Evolutionary conservation across 352 stramenopile species (phyloP), one percentile per base, ranked within the genome.

Genomic region (Phytophthora litchii): DNA sequence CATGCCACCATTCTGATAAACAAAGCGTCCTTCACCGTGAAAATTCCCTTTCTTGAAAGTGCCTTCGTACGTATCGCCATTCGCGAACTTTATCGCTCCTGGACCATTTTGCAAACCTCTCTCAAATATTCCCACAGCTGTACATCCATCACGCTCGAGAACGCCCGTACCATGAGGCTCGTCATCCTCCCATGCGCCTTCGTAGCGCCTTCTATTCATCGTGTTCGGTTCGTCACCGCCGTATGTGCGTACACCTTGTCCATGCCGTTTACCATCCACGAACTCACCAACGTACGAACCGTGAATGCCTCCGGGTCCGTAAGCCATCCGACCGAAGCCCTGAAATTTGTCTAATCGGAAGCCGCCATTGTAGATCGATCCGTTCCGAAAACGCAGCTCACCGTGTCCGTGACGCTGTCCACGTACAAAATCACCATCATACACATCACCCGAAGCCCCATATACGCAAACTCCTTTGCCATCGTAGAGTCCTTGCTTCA

Each of bases 21-120:
- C 53, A 23, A 70, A 78, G 11, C 42, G 63, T 5, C 83, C 83
- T 31, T 70, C 48, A n/a, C 80, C 83, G 16, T 86, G 54, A 9
- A 83, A 69, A 36, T 76, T 48, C 1, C 83, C 80, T 6, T 68
- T 60, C 5, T 54, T 29, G 21, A 91, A 89, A 9, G 68, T 44
- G 3, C 86, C 86, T 46, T 93, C 82, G 58, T 93, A 95, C 20
- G 69, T 65, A 54, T 93, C 83, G 1, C 86, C 83, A 38, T 83
- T 89, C 11, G 70, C 58, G 31, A 79, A 91, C 16, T 59, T 78
- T 49, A 86, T 75, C 7, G 65, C 67, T 0, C 83, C 82, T 21
- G 89, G 74, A 32, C 83, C 83, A 23, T 72, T 67, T 49, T 83
- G 79, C n/a, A 70, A 42, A 6, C 80, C 83, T 14, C 64, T 36